phyloP scores from a whole-genome alignment of 441 rosid species.

The Gossypium gossypioides region DNA sequence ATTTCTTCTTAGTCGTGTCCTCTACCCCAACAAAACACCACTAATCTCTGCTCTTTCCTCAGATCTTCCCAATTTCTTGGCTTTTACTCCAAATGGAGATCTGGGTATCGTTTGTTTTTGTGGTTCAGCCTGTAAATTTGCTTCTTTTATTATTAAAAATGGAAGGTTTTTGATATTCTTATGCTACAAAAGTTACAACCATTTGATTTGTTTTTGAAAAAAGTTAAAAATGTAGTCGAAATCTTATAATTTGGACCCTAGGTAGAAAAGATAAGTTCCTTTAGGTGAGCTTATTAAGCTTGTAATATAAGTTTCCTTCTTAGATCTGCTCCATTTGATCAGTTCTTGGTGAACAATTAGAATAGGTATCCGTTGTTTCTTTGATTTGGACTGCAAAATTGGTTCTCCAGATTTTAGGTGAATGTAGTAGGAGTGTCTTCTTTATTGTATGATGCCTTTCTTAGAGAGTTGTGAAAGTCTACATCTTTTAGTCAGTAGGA shows the following conservation, averaged over 20 bases:
- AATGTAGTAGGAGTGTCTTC: neutral
- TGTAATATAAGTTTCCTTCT: conserved; percentile 9
- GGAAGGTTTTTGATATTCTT: neutral
- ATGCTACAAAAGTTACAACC: neutral
- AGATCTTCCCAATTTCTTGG: conserved; percentile 39
- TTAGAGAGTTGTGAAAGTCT: conserved; percentile 5
- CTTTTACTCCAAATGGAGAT: conserved; percentile 19
- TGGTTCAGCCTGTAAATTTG: conserved; percentile 14
- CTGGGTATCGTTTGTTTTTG: conserved; percentile 25
- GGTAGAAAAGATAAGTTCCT: neutral
- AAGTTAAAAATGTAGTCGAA: neutral
- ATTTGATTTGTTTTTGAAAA: neutral
- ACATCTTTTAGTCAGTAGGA: neutral
- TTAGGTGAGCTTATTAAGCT: conserved; percentile 3
- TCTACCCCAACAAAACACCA: neutral
- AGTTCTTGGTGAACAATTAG: conserved; percentile 1
- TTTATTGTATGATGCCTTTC: neutral
- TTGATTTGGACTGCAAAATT: conserved; percentile 14
- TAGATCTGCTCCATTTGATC: conserved; percentile 22
- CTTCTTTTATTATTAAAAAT: neutral
- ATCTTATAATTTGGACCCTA: neutral
- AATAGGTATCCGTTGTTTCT: neutral
- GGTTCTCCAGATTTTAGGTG: neutral
- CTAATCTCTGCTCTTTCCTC: conserved; percentile 8
- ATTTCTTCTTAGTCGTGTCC: neutral